Base-by-base conservation (phyloP, 2,329 filamentous ascomycete genomes). In the Metarhizium brunneum region DNA sequence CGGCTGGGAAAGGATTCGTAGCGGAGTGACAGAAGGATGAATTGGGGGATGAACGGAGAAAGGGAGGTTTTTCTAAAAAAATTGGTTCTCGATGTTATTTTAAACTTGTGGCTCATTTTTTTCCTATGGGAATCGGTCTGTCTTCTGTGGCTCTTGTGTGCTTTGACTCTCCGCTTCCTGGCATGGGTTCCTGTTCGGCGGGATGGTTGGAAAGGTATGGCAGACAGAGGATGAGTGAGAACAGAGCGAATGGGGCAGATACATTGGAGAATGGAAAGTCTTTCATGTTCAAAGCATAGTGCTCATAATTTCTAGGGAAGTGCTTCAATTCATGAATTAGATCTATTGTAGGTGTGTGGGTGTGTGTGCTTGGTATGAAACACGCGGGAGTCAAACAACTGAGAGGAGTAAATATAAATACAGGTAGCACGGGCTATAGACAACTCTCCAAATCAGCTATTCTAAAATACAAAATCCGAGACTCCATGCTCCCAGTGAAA, bases 1-100 rank as follows among this genome's bases (percentile, higher is more conserved):
- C 54, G 57, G 54, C 57, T 53, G 55, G 61, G 54, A 36, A 58
- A 62, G 59, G 55, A 58, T 14, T 60, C 56, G 60, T 58, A 59
- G 61, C 57, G 58, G 60, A 60, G 59, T 58, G 60, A 58, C 36
- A 30, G 30, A 54, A 47, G 29, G 52, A 54, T 47, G 56, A 55
- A 61, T 58, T 55, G 57, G 58, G 55, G 54, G 52, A 54, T 53
- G 54, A 52, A 14, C n/a, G 47, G 53, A 18, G 14, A 54, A 48
- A 25, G n/a, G 32, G 47, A 14, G 30, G 47, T 36, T 50, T 35
- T 32, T n/a, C 25, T 38, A 30, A 36, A 42, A 52, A 43, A 51
- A 40, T 45, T 48, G 45, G 45, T 48, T 48, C 13, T 30, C 14
- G 11, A 30, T 30, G 6, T 55, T 40, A 3, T 16, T 16, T 40